These are phyloP conservation scores for Perilla frutescens DNA, from an alignment of 257 asterid genomes.

Conservation along the genomic window DNA sequence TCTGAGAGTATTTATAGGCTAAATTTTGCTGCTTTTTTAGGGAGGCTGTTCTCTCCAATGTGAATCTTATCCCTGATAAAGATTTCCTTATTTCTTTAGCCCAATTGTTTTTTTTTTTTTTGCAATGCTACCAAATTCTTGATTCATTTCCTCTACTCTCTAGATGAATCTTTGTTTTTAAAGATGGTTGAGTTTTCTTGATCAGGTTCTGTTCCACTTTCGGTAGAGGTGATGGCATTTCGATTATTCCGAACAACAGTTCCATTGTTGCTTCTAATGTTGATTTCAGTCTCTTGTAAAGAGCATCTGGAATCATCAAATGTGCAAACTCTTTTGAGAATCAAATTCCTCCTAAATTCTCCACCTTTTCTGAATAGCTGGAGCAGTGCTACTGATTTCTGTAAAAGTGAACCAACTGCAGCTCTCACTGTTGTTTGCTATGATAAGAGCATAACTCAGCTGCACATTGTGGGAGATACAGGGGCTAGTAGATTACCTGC, in stretches of 20 bases:
- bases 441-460: constrained; percentile 71
- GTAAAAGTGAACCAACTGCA: constrained; percentile 59
- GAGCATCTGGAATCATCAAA: constrained; percentile 60
- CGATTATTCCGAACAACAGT: constrained; percentile 13
- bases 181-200: constrained; percentile 20
- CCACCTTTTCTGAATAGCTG: constrained; percentile 54
- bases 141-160: constrained; percentile 12
- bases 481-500: constrained; percentile 49
- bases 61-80: neutral
- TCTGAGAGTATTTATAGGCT: neutral
- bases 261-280: constrained; percentile 37
- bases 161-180: neutral
- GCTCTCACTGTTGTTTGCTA: constrained; percentile 75
- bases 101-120: constrained; percentile 4
- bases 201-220: constrained; percentile 1
- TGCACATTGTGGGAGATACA: constrained; percentile 67
- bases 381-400: constrained; percentile 62
- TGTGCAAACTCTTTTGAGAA: constrained; percentile 53
- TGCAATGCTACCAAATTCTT: constrained; percentile 10
- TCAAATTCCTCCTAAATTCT: constrained; percentile 55
- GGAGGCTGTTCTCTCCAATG: neutral
- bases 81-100: neutral
- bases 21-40: neutral
- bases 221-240: constrained; percentile 45
- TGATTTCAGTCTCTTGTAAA: constrained; percentile 48